Conservation (phyloP, 768 basidiomycete species). For the Boletus coccyginus region DNA sequence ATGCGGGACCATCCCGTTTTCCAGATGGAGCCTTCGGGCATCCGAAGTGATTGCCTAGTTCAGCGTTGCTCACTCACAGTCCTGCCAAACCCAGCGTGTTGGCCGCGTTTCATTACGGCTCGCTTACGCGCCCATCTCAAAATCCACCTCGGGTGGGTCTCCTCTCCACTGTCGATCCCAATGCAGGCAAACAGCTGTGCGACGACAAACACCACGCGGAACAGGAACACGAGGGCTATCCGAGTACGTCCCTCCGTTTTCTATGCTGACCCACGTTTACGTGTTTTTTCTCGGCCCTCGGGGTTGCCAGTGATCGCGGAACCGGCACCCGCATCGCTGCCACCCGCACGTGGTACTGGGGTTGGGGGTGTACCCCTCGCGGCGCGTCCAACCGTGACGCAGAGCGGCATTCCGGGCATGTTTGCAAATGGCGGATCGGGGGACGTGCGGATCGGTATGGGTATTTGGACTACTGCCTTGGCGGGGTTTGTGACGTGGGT, state of each 20-base stretch:
- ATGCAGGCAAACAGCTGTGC: constrained; percentile 43
- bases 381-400: constrained; percentile 11
- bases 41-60: constrained; percentile 3
- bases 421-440: constrained; percentile 18
- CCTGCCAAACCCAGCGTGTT: constrained; percentile 46
- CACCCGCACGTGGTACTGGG: constrained; percentile 20
- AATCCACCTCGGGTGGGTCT: constrained; percentile 72
- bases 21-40: constrained; percentile 14
- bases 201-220: constrained; percentile 38
- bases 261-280: not conserved
- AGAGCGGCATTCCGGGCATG: constrained; percentile 1
- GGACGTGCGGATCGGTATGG: constrained; percentile 3
- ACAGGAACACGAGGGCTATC: constrained; percentile 22
- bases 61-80: not conserved
- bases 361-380: constrained; percentile 32
- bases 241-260: constrained; percentile 19
- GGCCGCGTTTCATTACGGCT: constrained; percentile 70
- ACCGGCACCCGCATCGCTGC: constrained; percentile 38
- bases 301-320: constrained; percentile 36
- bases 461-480: constrained; percentile 19
- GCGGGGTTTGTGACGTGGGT: constrained; percentile 18
- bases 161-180: constrained; percentile 62
- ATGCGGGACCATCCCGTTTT: not conserved
- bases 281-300: not conserved
- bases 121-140: constrained; percentile 61